Percentiles rank a stretch among this genome's conserved stretches.
phyloP scores from a whole-genome alignment of 2,329 filamentous ascomycete species.

The Botrytis deweyae region DNA sequence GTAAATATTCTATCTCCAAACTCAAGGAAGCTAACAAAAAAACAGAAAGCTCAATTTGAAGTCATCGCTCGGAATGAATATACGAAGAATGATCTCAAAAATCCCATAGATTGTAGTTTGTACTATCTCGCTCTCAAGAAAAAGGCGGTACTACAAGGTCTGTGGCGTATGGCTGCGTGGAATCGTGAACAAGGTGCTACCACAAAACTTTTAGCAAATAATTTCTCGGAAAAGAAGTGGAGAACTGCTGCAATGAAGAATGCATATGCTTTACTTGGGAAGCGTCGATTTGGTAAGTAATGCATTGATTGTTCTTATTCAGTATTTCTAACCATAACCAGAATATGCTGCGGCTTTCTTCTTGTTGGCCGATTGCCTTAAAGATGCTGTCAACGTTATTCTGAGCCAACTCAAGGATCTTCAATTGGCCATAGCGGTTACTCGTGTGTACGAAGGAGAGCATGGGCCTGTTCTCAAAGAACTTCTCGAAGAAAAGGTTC shows the following conservation, averaged over 20 bases:
- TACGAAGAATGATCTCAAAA: constrained; percentile 80
- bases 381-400: constrained; percentile 83
- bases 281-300: constrained; percentile 73
- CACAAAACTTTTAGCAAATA: constrained; percentile 77
- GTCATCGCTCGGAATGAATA: constrained; percentile 91
- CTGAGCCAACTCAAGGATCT: constrained; percentile 84
- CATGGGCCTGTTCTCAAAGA: constrained; percentile 69
- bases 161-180: constrained; percentile 94
- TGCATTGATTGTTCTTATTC: neutral
- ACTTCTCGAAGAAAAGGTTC: constrained; percentile 75
- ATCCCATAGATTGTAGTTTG: constrained; percentile 85
- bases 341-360: constrained; percentile 97
- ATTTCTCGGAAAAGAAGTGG: constrained; percentile 86
- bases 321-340: constrained; percentile 39
- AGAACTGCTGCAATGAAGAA: constrained; percentile 90
- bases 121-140: constrained; percentile 90
- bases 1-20: constrained; percentile 35
- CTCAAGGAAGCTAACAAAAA: constrained; percentile 22
- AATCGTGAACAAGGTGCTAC: constrained; percentile 83
- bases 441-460: constrained; percentile 86
- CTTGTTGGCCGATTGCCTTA: constrained; percentile 78
- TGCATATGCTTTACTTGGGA: constrained; percentile 90
- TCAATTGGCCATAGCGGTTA: constrained; percentile 84
- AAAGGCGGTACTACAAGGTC: constrained; percentile 82
- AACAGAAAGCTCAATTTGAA: constrained; percentile 76